Base-by-base conservation (phyloP, 345 rosid species). In the Salix purpurea region DNA sequence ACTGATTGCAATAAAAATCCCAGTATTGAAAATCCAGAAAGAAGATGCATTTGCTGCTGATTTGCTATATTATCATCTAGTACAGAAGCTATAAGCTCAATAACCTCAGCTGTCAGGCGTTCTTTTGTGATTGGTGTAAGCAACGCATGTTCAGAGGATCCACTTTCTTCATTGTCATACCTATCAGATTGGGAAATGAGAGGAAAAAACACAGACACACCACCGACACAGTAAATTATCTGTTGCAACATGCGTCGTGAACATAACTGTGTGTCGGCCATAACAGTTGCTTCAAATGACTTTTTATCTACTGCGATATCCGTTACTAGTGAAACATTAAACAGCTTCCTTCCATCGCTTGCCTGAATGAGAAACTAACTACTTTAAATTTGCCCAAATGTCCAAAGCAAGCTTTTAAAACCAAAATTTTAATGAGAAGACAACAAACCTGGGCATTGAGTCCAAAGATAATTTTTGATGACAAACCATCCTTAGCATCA, bases 181-280 rank as follows among this genome's bases (percentile, higher is more conserved):
- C 90, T 87, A 78, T 92, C 98, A 76, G 91, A 91, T 75, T 91
- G 95, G 39, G 92, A 86, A 72, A 92, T 91, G 61, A 94, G 89
- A 61, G 98, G 98, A 78, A 94, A 94, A 85, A 94, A 94, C 75
- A 94, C 98, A 39, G 98, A 92, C 48, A 94, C 91, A 72, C 98
- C 98, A 74, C 98, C 98, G 50, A 91, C 97, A 78, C 98, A 94
- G 83, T 94, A 94, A 80, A 94, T 90, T 80, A 92, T 94, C 82
- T 91, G 91, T 82, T 92, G 97, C 83, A 94, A 87, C 88, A 92
- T 86, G 76, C 98, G 90, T 44, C 97, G 90, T 18, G 94, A 94
- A 78, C 98, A 94, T 88, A 94, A 85, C 81, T 92, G 92, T 58
- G 97, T 90, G 50, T 97, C 97, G 72, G 76, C 85, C 92, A 85